Conservation (phyloP, 305 asterid genomes). For the Fraxinus floribunda region DNA sequence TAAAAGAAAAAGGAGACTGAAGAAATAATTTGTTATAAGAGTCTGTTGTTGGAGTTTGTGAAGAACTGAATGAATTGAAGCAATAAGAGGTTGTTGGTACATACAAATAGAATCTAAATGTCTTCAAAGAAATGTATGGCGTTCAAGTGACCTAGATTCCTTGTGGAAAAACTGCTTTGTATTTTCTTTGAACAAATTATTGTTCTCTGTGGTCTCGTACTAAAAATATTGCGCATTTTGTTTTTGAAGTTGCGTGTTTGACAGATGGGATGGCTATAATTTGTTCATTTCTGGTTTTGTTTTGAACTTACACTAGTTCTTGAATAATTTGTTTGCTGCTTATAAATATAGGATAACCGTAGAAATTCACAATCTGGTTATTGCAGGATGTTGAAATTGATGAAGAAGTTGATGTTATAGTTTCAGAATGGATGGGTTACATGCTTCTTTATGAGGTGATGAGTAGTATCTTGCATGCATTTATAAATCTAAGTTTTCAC, state of each 20-base stretch:
- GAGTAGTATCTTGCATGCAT: not conserved
- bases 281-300: not conserved
- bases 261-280: not conserved
- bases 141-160: slow-evolving; percentile 1
- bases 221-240: not conserved
- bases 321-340: not conserved
- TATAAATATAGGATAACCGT: not conserved
- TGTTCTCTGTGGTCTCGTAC: not conserved
- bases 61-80: not conserved
- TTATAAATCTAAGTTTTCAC: not conserved
- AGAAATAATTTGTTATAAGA: not conserved
- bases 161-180: not conserved
- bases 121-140: not conserved
- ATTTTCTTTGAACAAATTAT: not conserved
- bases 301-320: not conserved
- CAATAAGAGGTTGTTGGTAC: not conserved
- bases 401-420: slow-evolving; percentile 90
- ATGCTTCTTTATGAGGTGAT: slow-evolving; percentile 97
- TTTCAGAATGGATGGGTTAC: slow-evolving; percentile 99
- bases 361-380: slow-evolving; percentile 21
- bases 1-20: not conserved
- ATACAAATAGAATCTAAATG: slow-evolving; percentile 4
- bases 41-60: not conserved
- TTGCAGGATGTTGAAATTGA: slow-evolving; percentile 89
- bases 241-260: not conserved